Evolutionary conservation across 78 protist genomes (phyloP).

Genomic region (Capsaspora owczarzaki): DNA sequence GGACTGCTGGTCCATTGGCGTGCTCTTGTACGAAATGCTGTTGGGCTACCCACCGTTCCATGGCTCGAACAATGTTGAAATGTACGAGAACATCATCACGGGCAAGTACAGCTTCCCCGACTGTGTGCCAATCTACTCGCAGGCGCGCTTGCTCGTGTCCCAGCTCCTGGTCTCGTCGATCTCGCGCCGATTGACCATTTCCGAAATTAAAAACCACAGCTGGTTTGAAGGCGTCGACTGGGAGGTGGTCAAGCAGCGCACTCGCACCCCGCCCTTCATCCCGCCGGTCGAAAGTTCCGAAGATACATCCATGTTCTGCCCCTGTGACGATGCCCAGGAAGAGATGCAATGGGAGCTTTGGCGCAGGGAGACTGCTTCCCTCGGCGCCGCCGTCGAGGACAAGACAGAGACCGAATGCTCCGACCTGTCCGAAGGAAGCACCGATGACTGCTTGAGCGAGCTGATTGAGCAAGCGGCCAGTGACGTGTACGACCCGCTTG

Average conservation of each 20-base stretch:
- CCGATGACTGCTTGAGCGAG: no score
- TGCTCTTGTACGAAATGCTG: conserved; percentile 58
- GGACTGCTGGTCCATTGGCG: conserved; percentile 70
- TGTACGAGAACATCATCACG: background rate
- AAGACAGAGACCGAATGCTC: no score
- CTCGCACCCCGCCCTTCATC: background rate
- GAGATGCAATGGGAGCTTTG: no score
- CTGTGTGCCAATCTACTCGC: background rate
- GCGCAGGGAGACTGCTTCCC: no score
- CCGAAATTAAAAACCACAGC: background rate
- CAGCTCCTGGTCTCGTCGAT: background rate
- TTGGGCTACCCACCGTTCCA: conserved; percentile 53
- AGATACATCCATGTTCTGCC: background rate
- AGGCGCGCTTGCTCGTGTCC: background rate
- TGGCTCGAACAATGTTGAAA: background rate
- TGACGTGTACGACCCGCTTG: no score
- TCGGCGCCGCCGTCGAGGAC: no score
- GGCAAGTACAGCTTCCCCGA: background rate
- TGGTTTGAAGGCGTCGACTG: background rate
- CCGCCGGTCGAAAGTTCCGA: background rate
- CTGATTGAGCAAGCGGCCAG: no score
- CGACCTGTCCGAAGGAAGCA: no score
- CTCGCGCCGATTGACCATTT: background rate
- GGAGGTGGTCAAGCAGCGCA: background rate
- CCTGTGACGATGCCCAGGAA: no score